These are phyloP conservation scores for Thermomyces lanuginosus DNA, from an alignment of 2,329 filamentous ascomycete species.

Conservation along the genomic window DNA sequence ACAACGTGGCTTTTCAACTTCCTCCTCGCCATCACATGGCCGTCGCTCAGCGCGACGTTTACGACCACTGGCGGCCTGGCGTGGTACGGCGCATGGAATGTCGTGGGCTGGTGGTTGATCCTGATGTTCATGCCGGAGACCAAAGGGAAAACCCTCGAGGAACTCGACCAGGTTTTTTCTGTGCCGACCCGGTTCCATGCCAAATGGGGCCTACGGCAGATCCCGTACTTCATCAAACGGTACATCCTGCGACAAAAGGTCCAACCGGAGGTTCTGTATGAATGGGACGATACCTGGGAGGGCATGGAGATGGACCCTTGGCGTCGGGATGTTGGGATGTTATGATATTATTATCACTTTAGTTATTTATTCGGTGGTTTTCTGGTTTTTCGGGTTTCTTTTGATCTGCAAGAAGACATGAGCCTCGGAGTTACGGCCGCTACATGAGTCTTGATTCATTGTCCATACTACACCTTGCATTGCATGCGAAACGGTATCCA, in stretches of 20 bases:
- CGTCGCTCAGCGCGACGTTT: constrained; percentile 32
- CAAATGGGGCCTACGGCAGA: constrained; percentile 22
- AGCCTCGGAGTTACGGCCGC: too few relatives aligned
- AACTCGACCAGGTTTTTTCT: constrained; percentile 38
- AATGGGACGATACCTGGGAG: constrained; percentile 14
- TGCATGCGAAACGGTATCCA: too few relatives aligned
- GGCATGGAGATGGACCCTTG: too few relatives aligned
- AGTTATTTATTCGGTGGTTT: too few relatives aligned
- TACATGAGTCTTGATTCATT: too few relatives aligned
- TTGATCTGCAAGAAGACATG: too few relatives aligned
- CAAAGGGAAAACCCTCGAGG: constrained; percentile 28
- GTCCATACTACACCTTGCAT: too few relatives aligned
- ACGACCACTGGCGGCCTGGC: constrained; percentile 37
- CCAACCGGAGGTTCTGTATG: constrained; percentile 19
- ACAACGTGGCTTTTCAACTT: constrained; percentile 45
- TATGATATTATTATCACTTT: constrained; percentile 2
- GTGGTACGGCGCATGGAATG: constrained; percentile 31
- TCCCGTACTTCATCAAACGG: constrained; percentile 20
- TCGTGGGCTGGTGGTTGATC: constrained; percentile 31
- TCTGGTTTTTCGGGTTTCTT: too few relatives aligned
- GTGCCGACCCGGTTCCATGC: constrained; percentile 33
- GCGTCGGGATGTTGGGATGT: constrained; percentile 12
- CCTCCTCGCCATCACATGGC: constrained; percentile 38
- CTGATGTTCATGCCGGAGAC: constrained; percentile 27
- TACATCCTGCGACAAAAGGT: constrained; percentile 20